Conservation (phyloP, 2,329 filamentous ascomycete species). For the Stagonosporopsis cucurbitacearum region DNA sequence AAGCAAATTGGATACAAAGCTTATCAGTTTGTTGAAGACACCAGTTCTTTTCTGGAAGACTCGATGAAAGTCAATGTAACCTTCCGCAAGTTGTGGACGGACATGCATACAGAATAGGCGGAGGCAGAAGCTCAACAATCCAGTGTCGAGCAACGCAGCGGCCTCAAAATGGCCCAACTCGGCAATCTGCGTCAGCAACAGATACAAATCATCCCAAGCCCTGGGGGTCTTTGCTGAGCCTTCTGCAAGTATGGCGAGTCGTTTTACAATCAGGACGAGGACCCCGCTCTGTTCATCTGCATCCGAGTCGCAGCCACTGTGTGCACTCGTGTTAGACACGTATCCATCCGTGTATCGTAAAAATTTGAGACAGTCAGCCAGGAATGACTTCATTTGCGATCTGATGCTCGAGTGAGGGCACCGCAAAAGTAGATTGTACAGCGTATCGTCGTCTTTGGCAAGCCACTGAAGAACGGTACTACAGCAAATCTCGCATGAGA, state of each 20-base stretch:
- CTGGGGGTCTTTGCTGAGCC: conserved; percentile 31
- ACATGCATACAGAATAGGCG: conserved; percentile 41
- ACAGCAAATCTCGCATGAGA: conserved; percentile 60
- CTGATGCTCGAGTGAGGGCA: conserved; percentile 40
- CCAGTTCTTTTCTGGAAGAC: conserved; percentile 41
- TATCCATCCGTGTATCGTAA: conserved; percentile 43
- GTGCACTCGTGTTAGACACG: conserved; percentile 31
- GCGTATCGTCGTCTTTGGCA: conserved; percentile 58
- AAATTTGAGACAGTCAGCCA: conserved; percentile 41
- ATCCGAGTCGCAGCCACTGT: conserved; percentile 39
- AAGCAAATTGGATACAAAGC: conserved; percentile 37
- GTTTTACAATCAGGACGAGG: conserved; percentile 26
- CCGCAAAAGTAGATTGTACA: conserved; percentile 66
- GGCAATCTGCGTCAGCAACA: conserved; percentile 37
- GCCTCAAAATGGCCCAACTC: conserved; percentile 40
- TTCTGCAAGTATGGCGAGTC: conserved; percentile 31
- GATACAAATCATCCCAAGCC: conserved; percentile 48
- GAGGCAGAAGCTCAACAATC: conserved; percentile 40
- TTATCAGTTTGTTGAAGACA: conserved; percentile 42
- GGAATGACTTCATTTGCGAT: conserved; percentile 33
- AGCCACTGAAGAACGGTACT: conserved; percentile 69
- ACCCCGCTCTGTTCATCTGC: conserved; percentile 21
- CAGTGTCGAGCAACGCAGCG: conserved; percentile 34
- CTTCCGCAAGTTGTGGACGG: conserved; percentile 18
- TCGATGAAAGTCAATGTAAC: conserved; percentile 33